Conservation (phyloP, 2,329 filamentous ascomycete species). For the Fusarium sp. region DNA sequence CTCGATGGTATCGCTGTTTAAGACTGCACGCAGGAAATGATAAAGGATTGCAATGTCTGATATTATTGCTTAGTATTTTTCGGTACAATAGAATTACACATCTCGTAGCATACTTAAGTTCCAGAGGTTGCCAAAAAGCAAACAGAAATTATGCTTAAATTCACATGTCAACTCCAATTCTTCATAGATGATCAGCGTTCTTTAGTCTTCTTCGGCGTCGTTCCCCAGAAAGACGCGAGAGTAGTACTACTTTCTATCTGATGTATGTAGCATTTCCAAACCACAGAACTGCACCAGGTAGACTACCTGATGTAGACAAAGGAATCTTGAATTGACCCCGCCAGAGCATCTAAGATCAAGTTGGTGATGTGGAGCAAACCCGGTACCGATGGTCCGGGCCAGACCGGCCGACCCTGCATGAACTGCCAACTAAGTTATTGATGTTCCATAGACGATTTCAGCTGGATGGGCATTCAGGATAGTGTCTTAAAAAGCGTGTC, state of each 20-base stretch:
- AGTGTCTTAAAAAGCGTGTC: slow-evolving; percentile 5
- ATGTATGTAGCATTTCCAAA: background rate
- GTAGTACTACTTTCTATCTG: background rate
- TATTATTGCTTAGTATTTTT: background rate
- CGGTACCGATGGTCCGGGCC: slow-evolving; percentile 30
- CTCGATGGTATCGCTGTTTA: slow-evolving; percentile 55
- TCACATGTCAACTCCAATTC: background rate
- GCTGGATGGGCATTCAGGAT: slow-evolving; percentile 14
- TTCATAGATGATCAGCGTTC: background rate
- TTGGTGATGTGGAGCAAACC: slow-evolving; percentile 24
- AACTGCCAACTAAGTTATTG: background rate
- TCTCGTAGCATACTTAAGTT: background rate
- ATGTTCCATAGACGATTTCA: background rate
- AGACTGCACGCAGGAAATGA: background rate
- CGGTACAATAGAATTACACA: background rate
- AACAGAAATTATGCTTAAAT: background rate
- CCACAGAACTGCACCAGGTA: background rate
- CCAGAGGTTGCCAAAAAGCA: background rate
- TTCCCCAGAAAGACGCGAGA: background rate
- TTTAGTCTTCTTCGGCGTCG: background rate
- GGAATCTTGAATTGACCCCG: slow-evolving; percentile 3
- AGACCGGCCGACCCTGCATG: slow-evolving; percentile 13
- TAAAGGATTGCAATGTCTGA: background rate
- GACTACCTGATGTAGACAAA: background rate
- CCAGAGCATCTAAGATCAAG: background rate